Evolutionary conservation across 192 early-diverging fungal genomes (phyloP).

Genomic region (Phlyctochytrium planicorne): DNA sequence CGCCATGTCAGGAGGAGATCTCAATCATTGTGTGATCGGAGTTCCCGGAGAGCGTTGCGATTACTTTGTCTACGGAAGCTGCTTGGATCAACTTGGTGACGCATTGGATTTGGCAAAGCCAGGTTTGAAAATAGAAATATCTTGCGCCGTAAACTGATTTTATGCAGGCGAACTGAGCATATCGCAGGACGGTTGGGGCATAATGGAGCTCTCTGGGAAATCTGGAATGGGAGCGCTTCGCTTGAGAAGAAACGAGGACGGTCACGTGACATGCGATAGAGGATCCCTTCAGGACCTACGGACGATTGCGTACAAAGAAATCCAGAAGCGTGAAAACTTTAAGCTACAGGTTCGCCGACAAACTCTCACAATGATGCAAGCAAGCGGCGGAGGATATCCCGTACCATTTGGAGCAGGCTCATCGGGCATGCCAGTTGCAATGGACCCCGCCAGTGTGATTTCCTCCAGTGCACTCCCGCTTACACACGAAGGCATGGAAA

Average conservation of each 20-base stretch:
- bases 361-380: background rate
- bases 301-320: background rate
- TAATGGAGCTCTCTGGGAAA: background rate
- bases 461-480: too few species aligned
- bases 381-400: background rate
- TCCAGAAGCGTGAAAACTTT: constrained; percentile 4
- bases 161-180: constrained; percentile 3
- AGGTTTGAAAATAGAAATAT: too few species aligned
- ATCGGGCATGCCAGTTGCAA: background rate
- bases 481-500: background rate
- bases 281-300: background rate
- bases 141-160: background rate
- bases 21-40: constrained; percentile 26
- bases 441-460: background rate
- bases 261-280: constrained; percentile 4
- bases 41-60: constrained; percentile 28
- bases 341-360: background rate
- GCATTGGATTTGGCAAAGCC: constrained; percentile 29
- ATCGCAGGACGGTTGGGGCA: constrained; percentile 5
- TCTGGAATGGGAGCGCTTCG: background rate
- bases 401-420: background rate
- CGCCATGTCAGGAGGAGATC: constrained; percentile 16
- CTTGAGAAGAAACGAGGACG: background rate
- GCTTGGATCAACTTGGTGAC: constrained; percentile 25
- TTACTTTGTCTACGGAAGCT: constrained; percentile 29